Base-by-base conservation (phyloP, 1,284 basidiomycete genomes). In the Rhodotorula sp. region DNA sequence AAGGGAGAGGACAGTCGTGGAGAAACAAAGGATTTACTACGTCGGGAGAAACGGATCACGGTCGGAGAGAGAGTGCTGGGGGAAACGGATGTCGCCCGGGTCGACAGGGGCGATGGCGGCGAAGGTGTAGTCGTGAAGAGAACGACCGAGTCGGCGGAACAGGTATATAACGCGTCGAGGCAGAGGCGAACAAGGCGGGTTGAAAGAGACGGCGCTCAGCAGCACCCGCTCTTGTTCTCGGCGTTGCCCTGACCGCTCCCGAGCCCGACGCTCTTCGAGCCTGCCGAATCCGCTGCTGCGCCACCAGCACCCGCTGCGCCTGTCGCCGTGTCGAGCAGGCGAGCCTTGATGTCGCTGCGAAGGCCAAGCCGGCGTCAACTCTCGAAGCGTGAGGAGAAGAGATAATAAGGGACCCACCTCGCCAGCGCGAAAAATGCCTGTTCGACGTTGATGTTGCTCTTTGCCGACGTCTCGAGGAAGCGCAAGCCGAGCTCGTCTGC, bases 361-460 rank as follows among this genome's bases (percentile, higher is more conserved):
- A n/a, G 62, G 3, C 40, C 40, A 44, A 34, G 10, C 40, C 40
- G 40, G 16, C 13, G 16, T 44, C 40, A 44, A 18, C 16, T 18
- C 16, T 44, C 16, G 40, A 11, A 6, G 59, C 20, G 22, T 37
- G 62, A 81, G 28, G 51, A 51, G 22, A 34, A 37, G 28, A 28
- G 47, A 31, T 26, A 20, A 50, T 20, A 8, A 47, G 20, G 26
- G 62, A 78, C 88, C 74, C 68, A 94, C 93, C 94, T 87, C 48
- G 96, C 95, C 67, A 99, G 86, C 20, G 90, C 91, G 82, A 99
- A 98, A 86, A 99, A 99, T 4, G 96, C 95, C 78, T 98, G 94
- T 82, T 99, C 96, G 28, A 99, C 96, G 73, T 94, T 94, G 70
- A 96, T 90, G 81, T 98, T 99, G 61, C 91, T 86, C 85, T 99